phyloP scores from a whole-genome alignment of 2,329 filamentous ascomycete genomes.

The Nothomitra cinnamomea region DNA sequence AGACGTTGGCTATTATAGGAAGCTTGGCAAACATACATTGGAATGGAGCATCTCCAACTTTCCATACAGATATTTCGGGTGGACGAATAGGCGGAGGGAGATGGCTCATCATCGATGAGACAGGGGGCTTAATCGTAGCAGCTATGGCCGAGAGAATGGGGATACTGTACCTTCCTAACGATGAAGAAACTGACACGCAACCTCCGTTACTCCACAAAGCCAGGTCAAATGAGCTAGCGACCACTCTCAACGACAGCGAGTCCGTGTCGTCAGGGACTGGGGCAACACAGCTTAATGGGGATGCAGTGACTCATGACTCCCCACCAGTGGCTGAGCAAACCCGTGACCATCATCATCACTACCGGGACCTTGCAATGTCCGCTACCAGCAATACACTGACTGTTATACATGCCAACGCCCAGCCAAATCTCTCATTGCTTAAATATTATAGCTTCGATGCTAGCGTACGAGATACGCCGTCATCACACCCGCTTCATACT shows the following conservation, averaged over 20 bases:
- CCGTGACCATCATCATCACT: not conserved
- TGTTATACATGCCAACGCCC: conserved; percentile 61
- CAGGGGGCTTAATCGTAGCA: conserved; percentile 64
- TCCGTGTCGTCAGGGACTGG: no score
- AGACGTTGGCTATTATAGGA: conserved; percentile 62
- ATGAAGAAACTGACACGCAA: conserved; percentile 13
- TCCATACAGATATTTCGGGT: not conserved
- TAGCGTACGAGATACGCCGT: conserved; percentile 34
- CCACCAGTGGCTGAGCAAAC: conserved; percentile 1
- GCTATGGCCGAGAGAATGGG: conserved; percentile 82
- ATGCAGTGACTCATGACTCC: conserved; percentile 4
- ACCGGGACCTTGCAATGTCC: conserved; percentile 19
- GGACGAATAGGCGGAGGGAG: conserved; percentile 33
- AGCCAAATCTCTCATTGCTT: conserved; percentile 74
- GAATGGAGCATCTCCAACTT: not conserved
- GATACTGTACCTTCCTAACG: conserved; percentile 39
- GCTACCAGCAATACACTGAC: conserved; percentile 54
- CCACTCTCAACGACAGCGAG: not conserved
- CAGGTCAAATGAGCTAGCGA: not conserved
- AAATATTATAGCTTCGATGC: conserved; percentile 80
- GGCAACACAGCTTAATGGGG: not conserved
- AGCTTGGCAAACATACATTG: conserved; percentile 60
- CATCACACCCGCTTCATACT: conserved; percentile 60
- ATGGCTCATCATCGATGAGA: conserved; percentile 78
- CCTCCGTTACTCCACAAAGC: not conserved